phyloP scores from a whole-genome alignment of 331 rosid genomes.

The Quercus tomentella region DNA sequence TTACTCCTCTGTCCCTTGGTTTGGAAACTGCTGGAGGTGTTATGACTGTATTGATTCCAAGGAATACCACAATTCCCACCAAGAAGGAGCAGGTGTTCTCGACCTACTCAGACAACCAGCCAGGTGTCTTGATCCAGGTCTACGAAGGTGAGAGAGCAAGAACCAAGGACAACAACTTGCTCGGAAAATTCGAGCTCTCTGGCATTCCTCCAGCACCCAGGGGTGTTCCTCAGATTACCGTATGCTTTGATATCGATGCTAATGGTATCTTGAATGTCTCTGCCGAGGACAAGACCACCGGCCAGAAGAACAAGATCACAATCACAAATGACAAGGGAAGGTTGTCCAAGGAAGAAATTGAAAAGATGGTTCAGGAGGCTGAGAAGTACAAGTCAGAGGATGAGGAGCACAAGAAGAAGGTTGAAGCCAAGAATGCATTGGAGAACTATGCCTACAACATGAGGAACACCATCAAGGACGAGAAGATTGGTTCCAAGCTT shows the following conservation, averaged over 20 bases:
- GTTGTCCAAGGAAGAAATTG: slow-evolving; percentile 67
- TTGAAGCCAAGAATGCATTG: slow-evolving; percentile 61
- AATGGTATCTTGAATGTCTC: slow-evolving; percentile 76
- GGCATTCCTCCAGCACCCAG: slow-evolving; percentile 76
- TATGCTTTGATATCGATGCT: slow-evolving; percentile 70
- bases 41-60: slow-evolving; percentile 62
- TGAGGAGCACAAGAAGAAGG: slow-evolving; percentile 74
- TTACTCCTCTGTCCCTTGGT: slow-evolving; percentile 63
- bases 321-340: slow-evolving; percentile 77
- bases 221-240: slow-evolving; percentile 71
- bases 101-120: slow-evolving; percentile 67
- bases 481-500: slow-evolving; percentile 65
- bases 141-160: slow-evolving; percentile 76
- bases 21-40: slow-evolving; percentile 80
- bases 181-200: slow-evolving; percentile 64
- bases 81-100: slow-evolving; percentile 77
- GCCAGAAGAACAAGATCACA: slow-evolving; percentile 79
- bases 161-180: slow-evolving; percentile 65
- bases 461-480: slow-evolving; percentile 71
- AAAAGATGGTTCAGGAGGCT: slow-evolving; percentile 85
- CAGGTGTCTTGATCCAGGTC: slow-evolving; percentile 68
- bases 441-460: slow-evolving; percentile 78
- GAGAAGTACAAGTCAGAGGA: slow-evolving; percentile 72
- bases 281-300: slow-evolving; percentile 74
- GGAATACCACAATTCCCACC: slow-evolving; percentile 75